Evolutionary conservation across 1,139 yeast species (phyloP).

Genomic region (Kluyveromyces sp.): DNA sequence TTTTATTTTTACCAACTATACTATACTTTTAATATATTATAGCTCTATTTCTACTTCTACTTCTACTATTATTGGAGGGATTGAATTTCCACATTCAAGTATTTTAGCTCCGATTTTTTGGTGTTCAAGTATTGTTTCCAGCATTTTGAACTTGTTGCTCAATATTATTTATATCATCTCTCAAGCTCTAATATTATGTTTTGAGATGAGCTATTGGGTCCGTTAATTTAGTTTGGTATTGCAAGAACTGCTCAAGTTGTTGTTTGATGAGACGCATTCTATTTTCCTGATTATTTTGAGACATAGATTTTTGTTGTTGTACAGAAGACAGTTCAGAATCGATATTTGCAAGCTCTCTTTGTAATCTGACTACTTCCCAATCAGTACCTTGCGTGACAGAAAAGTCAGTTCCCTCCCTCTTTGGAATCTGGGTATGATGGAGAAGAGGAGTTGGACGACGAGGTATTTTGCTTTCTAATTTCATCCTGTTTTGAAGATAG

Average conservation of each 20-base stretch:
- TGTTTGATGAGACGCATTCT: slow-evolving; percentile 44
- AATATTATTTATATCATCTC: slow-evolving; percentile 37
- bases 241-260: slow-evolving; percentile 75
- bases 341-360: slow-evolving; percentile 67
- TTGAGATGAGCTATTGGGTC: slow-evolving; percentile 15
- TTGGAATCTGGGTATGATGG: slow-evolving; percentile 25
- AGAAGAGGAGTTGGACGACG: slow-evolving; percentile 10
- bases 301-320: slow-evolving; percentile 2
- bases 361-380: slow-evolving; percentile 82
- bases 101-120: slow-evolving; percentile 41
- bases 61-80: slow-evolving; percentile 7
- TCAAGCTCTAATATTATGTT: slow-evolving; percentile 32
- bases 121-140: slow-evolving; percentile 44
- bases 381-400: slow-evolving; percentile 64
- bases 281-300: slow-evolving; percentile 30
- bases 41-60: not conserved
- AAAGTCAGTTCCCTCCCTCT: slow-evolving; percentile 65
- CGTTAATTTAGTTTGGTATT: slow-evolving; percentile 50
- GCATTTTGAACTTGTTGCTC: slow-evolving; percentile 47
- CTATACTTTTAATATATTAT: not conserved
- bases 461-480: slow-evolving; percentile 20
- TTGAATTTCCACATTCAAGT: slow-evolving; percentile 36
- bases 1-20: no score
- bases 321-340: slow-evolving; percentile 47
- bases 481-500: slow-evolving; percentile 47